phyloP scores from a whole-genome alignment of 225 moss, liverwort and hornwort genomes.

The Rhytidiadelphus loreus region DNA sequence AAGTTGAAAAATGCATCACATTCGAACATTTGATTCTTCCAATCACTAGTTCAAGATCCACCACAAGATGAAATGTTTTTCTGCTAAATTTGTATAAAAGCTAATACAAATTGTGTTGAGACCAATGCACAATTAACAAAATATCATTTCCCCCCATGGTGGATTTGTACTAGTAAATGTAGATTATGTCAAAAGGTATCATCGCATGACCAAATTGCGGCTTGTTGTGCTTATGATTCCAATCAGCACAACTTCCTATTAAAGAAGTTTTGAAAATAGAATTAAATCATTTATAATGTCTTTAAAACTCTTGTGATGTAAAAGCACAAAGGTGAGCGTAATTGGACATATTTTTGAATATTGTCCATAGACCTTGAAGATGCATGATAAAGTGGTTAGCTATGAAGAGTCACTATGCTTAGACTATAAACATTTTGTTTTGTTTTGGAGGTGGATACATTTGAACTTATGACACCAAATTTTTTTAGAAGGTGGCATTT shows the following conservation, averaged over 20 bases:
- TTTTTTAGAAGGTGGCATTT: background rate
- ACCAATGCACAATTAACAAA: too few relatives aligned
- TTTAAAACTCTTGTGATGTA: background rate
- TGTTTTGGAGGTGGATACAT: background rate
- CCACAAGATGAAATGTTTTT: accelerated
- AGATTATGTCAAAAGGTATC: background rate
- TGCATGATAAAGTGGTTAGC: background rate
- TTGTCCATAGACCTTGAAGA: background rate
- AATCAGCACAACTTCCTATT: background rate
- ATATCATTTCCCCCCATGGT: too few relatives aligned
- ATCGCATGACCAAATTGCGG: accelerated
- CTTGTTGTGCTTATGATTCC: background rate
- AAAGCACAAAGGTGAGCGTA: background rate
- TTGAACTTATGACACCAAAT: background rate
- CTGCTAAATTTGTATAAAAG: too few relatives aligned
- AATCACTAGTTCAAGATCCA: background rate
- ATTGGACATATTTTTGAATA: accelerated
- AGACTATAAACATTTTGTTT: background rate
- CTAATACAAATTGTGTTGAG: too few relatives aligned
- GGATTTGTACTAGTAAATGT: background rate
- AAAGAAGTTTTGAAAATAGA: background rate
- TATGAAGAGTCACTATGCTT: accelerated
- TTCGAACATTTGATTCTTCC: background rate
- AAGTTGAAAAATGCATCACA: background rate
- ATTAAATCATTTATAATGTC: background rate